Percentiles rank a stretch among this genome's conserved stretches.
Conservation (phyloP, 1,139 yeast species). For the Nakaseomyces uthaithaninus region DNA sequence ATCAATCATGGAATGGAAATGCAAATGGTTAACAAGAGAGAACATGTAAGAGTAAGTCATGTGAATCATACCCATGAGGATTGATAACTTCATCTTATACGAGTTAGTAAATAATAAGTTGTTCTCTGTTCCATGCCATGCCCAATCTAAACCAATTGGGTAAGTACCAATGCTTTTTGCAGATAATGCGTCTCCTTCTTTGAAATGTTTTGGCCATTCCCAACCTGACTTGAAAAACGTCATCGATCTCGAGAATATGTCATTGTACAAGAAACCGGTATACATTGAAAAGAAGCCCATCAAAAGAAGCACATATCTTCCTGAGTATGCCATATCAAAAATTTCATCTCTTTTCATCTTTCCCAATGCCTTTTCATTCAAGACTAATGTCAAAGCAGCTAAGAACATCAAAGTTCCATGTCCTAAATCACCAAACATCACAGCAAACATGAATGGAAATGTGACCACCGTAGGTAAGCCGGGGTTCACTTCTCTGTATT, state of each 20-base stretch:
- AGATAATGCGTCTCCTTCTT: constrained; percentile 50
- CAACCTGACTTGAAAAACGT: constrained; percentile 81
- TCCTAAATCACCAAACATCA: constrained; percentile 98
- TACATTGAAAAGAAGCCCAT: constrained; percentile 94
- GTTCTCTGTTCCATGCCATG: constrained; percentile 97
- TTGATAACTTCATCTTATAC: constrained; percentile 91
- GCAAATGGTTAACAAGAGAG: constrained; percentile 71
- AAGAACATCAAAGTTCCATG: constrained; percentile 78
- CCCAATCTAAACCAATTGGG: constrained; percentile 81
- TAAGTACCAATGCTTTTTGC: constrained; percentile 66
- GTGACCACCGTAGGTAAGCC: constrained; percentile 92
- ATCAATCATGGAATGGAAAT: constrained; percentile 70
- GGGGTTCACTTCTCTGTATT: constrained; percentile 92
- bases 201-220: constrained; percentile 76
- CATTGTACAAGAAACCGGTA: constrained; percentile 90
- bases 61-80: constrained; percentile 88
- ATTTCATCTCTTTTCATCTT: constrained; percentile 79
- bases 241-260: constrained; percentile 84
- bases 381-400: constrained; percentile 62
- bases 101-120: constrained; percentile 84
- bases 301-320: constrained; percentile 77
- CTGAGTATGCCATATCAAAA: constrained; percentile 91
- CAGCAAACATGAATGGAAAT: constrained; percentile 97
- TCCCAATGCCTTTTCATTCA: constrained; percentile 58
- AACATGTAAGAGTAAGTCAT: constrained; percentile 87